Evolutionary conservation across 805 yeast genomes (phyloP).

Genomic region (Spathaspora passalidarum): DNA sequence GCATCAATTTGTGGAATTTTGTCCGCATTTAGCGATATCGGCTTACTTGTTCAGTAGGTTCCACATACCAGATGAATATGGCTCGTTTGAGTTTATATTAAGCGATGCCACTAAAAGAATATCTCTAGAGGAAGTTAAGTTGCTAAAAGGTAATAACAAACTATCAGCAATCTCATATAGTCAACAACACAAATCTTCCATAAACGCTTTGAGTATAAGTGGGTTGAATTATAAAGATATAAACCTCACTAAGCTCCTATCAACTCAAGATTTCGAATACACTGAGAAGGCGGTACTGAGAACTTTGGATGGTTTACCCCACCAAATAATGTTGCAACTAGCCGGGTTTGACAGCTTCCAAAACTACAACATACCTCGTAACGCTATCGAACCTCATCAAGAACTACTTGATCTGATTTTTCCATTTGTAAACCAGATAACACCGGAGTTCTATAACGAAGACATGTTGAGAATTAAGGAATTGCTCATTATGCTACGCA

Average conservation of each 20-base stretch:
- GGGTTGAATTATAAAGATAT: slow-evolving; percentile 18
- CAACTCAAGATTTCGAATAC: slow-evolving; percentile 12
- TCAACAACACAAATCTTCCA: slow-evolving; percentile 26
- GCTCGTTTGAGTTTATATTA: slow-evolving; percentile 8
- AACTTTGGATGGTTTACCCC: slow-evolving; percentile 12
- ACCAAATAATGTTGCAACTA: slow-evolving; percentile 12
- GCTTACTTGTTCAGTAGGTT: slow-evolving; percentile 26
- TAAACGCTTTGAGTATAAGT: slow-evolving; percentile 16
- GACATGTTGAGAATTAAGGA: slow-evolving; percentile 11
- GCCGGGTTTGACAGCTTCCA: slow-evolving; percentile 22
- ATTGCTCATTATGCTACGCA: slow-evolving; percentile 18
- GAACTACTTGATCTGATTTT: slow-evolving; percentile 24
- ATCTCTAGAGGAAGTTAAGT: slow-evolving; percentile 15
- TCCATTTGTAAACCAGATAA: slow-evolving; percentile 22
- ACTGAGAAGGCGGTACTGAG: slow-evolving; percentile 12
- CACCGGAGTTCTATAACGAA: slow-evolving; percentile 7
- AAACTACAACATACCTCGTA: slow-evolving; percentile 18
- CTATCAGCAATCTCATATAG: slow-evolving; percentile 19
- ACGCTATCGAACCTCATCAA: slow-evolving; percentile 21
- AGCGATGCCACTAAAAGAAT: slow-evolving; percentile 6
- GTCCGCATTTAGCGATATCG: slow-evolving; percentile 26
- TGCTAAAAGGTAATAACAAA: slow-evolving; percentile 24
- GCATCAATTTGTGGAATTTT: slow-evolving; percentile 21
- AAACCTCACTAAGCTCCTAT: slow-evolving; percentile 17
- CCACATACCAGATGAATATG: slow-evolving; percentile 24